A percentile compares a stretch with the other conserved stretches of the same genome.
Conservation (phyloP, 2,329 filamentous ascomycete genomes). For the Cytospora mali region DNA sequence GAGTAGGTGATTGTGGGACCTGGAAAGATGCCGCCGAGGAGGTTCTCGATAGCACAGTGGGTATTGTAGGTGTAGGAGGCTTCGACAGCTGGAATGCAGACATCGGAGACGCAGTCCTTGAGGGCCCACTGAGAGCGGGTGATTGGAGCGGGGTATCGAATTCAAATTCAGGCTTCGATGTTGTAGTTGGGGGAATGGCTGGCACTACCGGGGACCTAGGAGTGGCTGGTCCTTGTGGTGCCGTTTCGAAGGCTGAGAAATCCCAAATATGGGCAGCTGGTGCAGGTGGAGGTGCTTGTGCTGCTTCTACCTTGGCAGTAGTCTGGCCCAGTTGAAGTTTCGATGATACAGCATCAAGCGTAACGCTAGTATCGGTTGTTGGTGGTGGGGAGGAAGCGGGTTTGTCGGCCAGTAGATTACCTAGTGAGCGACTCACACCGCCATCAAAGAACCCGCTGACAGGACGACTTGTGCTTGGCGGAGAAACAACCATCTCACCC, state of each 20-base stretch:
- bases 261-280: slow-evolving; percentile 19
- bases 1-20: slow-evolving; percentile 8
- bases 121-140: slow-evolving; percentile 16
- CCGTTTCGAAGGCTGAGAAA: slow-evolving; percentile 26
- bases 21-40: slow-evolving; percentile 15
- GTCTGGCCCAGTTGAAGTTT: not conserved
- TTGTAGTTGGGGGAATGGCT: slow-evolving; percentile 23
- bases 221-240: slow-evolving; percentile 1
- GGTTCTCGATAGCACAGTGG: not conserved
- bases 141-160: slow-evolving; percentile 27
- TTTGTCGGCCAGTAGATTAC: not conserved
- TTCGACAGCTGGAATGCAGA: slow-evolving; percentile 2
- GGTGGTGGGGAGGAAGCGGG: not conserved
- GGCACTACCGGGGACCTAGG: slow-evolving; percentile 3
- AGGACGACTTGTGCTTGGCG: slow-evolving; percentile 29
- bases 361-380: not conserved
- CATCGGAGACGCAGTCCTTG: slow-evolving; percentile 10
- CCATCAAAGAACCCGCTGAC: slow-evolving; percentile 17
- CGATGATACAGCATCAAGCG: slow-evolving; percentile 8
- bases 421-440: slow-evolving; percentile 4
- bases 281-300: not conserved
- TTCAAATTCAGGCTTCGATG: slow-evolving; percentile 23
- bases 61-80: slow-evolving; percentile 3
- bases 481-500: slow-evolving; percentile 61
- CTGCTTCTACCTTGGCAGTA: not conserved